Evolutionary conservation across 2,329 filamentous ascomycete genomes (phyloP).

Genomic region (Pseudopithomyces maydicus): DNA sequence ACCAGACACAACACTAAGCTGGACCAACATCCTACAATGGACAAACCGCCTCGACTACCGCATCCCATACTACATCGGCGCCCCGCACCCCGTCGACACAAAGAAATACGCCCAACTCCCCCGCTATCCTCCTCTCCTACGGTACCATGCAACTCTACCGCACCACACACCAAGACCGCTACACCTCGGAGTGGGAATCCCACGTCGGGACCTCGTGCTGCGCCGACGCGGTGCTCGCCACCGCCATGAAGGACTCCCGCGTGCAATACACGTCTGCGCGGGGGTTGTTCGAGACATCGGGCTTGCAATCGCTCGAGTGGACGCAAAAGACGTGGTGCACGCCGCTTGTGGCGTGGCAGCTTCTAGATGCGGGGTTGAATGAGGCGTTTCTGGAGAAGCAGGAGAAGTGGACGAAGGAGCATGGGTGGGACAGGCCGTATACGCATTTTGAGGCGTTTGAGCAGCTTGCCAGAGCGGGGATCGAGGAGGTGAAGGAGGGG

Average conservation of each 20-base stretch:
- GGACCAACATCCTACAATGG: constrained; percentile 48
- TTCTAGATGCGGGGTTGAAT: constrained; percentile 28
- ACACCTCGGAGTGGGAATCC: constrained; percentile 39
- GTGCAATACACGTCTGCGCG: constrained; percentile 45
- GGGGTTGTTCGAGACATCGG: constrained; percentile 52
- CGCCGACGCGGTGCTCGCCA: constrained; percentile 44
- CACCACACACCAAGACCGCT: constrained; percentile 37
- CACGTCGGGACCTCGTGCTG: constrained; percentile 41
- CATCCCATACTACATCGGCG: constrained; percentile 51
- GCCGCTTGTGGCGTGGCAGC: constrained; percentile 48
- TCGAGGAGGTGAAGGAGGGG: constrained; percentile 29
- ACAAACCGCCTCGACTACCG: constrained; percentile 44
- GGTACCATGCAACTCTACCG: constrained; percentile 44
- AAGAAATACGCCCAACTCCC: constrained; percentile 47
- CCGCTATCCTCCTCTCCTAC: constrained; percentile 50
- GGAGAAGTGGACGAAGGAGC: constrained; percentile 35
- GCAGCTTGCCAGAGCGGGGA: constrained; percentile 34
- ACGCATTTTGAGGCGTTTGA: constrained; percentile 41
- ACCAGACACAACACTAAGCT: constrained; percentile 40
- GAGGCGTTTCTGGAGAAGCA: constrained; percentile 38
- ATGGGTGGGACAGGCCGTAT: constrained; percentile 41
- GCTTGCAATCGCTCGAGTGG: constrained; percentile 47
- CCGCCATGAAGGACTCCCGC: constrained; percentile 39
- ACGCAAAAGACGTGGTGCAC: constrained; percentile 48
- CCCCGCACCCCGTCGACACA: constrained; percentile 40